These are phyloP conservation scores for Capsicum baccatum DNA, from an alignment of 257 asterid genomes.

Conservation along the genomic window DNA sequence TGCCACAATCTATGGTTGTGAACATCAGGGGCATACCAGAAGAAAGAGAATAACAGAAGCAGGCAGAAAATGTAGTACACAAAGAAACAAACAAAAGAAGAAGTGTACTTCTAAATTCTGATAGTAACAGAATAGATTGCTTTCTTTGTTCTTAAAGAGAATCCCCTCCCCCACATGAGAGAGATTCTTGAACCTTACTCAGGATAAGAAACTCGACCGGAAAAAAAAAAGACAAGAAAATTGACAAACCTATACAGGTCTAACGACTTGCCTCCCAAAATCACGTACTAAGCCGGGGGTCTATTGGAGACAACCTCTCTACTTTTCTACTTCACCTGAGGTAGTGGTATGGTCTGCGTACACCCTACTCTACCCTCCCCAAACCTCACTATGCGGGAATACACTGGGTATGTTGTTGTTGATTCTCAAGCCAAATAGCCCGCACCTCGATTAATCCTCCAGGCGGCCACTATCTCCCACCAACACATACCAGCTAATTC, in stretches of 20 bases:
- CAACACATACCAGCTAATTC: not conserved
- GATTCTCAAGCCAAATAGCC: not conserved
- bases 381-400: too few species aligned
- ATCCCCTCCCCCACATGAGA: not conserved
- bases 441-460: not conserved
- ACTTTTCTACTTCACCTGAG: too few species aligned
- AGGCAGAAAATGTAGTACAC: not conserved
- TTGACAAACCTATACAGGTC: not conserved
- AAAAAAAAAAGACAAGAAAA: not conserved
- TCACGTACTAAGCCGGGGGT: too few species aligned
- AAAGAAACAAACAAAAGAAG: not conserved
- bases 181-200: not conserved
- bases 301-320: too few species aligned
- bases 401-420: too few species aligned
- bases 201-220: not conserved
- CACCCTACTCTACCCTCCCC: too few species aligned
- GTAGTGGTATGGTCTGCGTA: too few species aligned
- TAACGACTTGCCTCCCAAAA: not conserved
- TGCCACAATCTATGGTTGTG: not conserved
- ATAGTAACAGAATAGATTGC: not conserved
- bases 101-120: not conserved
- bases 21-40: constrained; percentile 6
- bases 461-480: not conserved
- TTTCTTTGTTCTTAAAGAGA: not conserved
- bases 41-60: constrained; percentile 4